Conservation (phyloP, 768 basidiomycete genomes). For the Hebeloma cylindrosporum region DNA sequence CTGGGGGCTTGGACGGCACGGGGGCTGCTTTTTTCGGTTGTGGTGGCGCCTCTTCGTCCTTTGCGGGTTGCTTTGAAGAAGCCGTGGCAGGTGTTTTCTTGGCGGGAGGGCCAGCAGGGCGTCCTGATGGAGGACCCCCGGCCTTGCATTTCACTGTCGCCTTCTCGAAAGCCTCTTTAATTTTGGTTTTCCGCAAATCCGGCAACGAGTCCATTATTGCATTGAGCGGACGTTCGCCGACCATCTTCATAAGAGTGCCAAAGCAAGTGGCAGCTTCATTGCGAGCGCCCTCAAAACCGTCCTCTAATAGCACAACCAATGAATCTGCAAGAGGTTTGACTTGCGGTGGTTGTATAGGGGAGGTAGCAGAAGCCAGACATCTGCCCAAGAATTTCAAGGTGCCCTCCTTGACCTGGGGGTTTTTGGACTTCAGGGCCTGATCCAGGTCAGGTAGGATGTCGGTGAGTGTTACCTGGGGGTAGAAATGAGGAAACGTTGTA, state of each 20-base stretch:
- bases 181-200: slow-evolving; percentile 86
- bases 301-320: slow-evolving; percentile 76
- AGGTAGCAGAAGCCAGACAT: slow-evolving; percentile 67
- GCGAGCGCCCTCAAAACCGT: slow-evolving; percentile 85
- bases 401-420: slow-evolving; percentile 95
- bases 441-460: slow-evolving; percentile 86
- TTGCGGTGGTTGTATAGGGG: slow-evolving; percentile 70
- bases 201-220: slow-evolving; percentile 83
- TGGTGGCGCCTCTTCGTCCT: slow-evolving; percentile 27
- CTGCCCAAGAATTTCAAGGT: slow-evolving; percentile 85
- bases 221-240: slow-evolving; percentile 90
- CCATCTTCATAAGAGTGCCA: slow-evolving; percentile 93
- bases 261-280: slow-evolving; percentile 87
- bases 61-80: slow-evolving; percentile 6
- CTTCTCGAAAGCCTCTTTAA: slow-evolving; percentile 91
- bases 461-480: slow-evolving; percentile 75
- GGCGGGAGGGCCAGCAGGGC: slow-evolving; percentile 24
- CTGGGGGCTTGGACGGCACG: slow-evolving; percentile 44
- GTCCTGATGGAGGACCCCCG: slow-evolving; percentile 53
- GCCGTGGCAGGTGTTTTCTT: slow-evolving; percentile 19
- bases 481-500: slow-evolving; percentile 12
- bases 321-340: slow-evolving; percentile 81
- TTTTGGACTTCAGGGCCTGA: slow-evolving; percentile 79
- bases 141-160: slow-evolving; percentile 89
- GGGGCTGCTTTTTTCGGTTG: slow-evolving; percentile 48